Evolutionary conservation across 495 filamentous ascomycete species (phyloP).

Genomic region (Penicillium bovifimosum): DNA sequence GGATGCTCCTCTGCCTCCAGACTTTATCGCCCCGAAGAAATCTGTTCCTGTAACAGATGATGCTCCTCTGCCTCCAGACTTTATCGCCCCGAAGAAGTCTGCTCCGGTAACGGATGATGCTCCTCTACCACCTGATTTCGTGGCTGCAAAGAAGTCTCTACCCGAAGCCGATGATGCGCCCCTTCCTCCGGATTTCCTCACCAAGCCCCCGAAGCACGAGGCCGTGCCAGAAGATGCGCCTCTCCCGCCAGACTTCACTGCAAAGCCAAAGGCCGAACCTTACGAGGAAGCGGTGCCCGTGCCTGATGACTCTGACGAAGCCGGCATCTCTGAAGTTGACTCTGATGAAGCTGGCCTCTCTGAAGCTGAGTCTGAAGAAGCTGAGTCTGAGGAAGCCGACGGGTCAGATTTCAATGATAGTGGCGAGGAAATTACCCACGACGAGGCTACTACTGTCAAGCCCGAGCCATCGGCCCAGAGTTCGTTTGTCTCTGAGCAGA

Average conservation of each 20-base stretch:
- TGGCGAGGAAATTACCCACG: constrained; percentile 51
- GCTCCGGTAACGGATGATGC: constrained; percentile 41
- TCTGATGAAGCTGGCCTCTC: no score
- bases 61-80: constrained; percentile 39
- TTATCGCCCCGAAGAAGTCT: constrained; percentile 17
- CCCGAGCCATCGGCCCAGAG: constrained; percentile 58
- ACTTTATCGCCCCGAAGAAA: constrained; percentile 13
- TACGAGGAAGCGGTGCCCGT: constrained; percentile 22
- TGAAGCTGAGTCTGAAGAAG: constrained; percentile 26
- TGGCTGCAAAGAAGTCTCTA: constrained; percentile 18
- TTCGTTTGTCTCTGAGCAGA: constrained; percentile 51
- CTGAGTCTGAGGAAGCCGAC: constrained; percentile 26
- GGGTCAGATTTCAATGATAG: constrained; percentile 37
- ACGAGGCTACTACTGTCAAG: constrained; percentile 41
- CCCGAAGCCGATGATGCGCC: constrained; percentile 46
- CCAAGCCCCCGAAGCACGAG: constrained; percentile 4
- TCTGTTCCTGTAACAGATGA: constrained; percentile 2
- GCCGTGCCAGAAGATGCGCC: constrained; percentile 38
- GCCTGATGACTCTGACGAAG: constrained; percentile 24
- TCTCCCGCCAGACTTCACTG: constrained; percentile 55
- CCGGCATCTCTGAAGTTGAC: constrained; percentile 20
- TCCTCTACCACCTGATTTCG: constrained; percentile 41
- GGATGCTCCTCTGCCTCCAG: constrained; percentile 33
- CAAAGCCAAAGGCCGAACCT: constrained; percentile 24
- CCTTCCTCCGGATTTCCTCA: constrained; percentile 31